These are phyloP conservation scores for Tuber aestivum DNA, from an alignment of 495 filamentous ascomycete genomes.

Conservation along the genomic window DNA sequence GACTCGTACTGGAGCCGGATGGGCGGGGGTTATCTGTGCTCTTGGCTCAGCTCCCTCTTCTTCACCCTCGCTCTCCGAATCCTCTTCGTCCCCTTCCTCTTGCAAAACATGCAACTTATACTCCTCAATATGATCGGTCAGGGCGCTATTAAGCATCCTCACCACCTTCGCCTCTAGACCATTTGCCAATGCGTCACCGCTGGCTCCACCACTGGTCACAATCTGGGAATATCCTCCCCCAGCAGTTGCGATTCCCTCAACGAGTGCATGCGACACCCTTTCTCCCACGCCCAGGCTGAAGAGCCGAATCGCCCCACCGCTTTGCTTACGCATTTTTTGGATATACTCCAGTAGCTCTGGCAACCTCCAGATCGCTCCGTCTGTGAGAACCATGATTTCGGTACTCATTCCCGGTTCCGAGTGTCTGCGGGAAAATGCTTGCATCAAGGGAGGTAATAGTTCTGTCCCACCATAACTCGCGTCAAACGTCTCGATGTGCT, in stretches of 20 bases:
- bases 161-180: slow-evolving; percentile 59
- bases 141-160: slow-evolving; percentile 61
- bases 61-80: slow-evolving; percentile 44
- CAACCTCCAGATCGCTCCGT: slow-evolving; percentile 62
- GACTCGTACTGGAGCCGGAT: not conserved
- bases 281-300: slow-evolving; percentile 62
- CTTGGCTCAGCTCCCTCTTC: slow-evolving; percentile 57
- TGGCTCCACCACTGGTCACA: slow-evolving; percentile 48
- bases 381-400: slow-evolving; percentile 62
- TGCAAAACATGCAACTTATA: slow-evolving; percentile 59
- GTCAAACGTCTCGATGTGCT: slow-evolving; percentile 47
- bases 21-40: slow-evolving; percentile 42
- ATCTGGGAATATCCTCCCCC: slow-evolving; percentile 62
- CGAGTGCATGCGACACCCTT: slow-evolving; percentile 56
- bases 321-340: slow-evolving; percentile 47
- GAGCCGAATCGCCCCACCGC: slow-evolving; percentile 52
- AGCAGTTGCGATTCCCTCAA: slow-evolving; percentile 60
- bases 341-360: slow-evolving; percentile 51
- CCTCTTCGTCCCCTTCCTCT: slow-evolving; percentile 37
- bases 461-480: slow-evolving; percentile 60
- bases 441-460: slow-evolving; percentile 52
- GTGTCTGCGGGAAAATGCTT: slow-evolving; percentile 25
- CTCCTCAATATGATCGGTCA: slow-evolving; percentile 56
- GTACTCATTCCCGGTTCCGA: slow-evolving; percentile 48
- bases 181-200: not conserved